Evolutionary conservation across 2,329 filamentous ascomycete species (phyloP).

Genomic region (Lasiodiplodia sp.): DNA sequence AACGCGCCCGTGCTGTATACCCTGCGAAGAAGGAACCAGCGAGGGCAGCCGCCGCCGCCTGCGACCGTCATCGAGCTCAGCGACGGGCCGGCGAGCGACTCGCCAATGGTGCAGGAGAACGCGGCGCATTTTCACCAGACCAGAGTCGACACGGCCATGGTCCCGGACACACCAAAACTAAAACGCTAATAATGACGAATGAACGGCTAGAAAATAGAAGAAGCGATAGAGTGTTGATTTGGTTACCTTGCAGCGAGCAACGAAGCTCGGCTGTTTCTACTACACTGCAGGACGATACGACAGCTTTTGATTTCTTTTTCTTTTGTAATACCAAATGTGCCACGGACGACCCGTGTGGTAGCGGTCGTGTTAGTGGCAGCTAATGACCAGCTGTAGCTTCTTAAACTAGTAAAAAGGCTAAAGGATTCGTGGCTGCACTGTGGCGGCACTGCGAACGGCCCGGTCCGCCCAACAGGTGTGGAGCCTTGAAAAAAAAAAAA

Average conservation of each 20-base stretch:
- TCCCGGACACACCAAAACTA: not conserved
- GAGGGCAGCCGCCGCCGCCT: not conserved
- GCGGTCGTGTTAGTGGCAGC: not conserved
- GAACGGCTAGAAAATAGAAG: not conserved
- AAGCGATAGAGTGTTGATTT: not conserved
- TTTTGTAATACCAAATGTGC: not conserved
- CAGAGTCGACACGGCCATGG: not conserved
- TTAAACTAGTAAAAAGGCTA: not conserved
- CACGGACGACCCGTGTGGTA: not conserved
- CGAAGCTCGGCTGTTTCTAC: not conserved
- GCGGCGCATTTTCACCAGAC: not conserved
- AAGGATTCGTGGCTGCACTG: not conserved
- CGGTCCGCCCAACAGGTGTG: not conserved
- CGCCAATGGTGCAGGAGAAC: conserved; percentile 4
- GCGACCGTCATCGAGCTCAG: conserved; percentile 7
- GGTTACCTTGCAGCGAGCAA: not conserved
- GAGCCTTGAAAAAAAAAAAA: too few relatives aligned
- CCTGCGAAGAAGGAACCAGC: not conserved
- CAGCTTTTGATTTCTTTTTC: not conserved
- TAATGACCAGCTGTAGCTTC: not conserved
- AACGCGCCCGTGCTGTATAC: conserved; percentile 16
- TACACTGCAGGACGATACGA: not conserved
- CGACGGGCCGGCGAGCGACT: conserved; percentile 9
- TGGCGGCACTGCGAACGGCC: not conserved
- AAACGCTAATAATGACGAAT: conserved; percentile 3